Evolutionary conservation across 2,329 filamentous ascomycete species (phyloP).

Genomic region (Trichoderma semiorbis): DNA sequence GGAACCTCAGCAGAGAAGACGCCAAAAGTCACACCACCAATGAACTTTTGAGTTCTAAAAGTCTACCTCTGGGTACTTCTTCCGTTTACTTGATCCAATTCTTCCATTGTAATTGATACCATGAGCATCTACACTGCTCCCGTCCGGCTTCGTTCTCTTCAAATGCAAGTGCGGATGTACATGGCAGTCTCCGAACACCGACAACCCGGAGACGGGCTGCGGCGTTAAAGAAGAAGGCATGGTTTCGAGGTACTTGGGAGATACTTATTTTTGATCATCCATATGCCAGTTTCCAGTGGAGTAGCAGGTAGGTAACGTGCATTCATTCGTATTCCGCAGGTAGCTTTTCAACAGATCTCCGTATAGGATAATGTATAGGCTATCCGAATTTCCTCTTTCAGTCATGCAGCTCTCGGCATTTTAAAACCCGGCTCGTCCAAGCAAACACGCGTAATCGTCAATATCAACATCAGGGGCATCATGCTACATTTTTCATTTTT

Average conservation of each 20-base stretch:
- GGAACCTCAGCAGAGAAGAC: conserved; percentile 1
- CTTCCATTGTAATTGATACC: not conserved
- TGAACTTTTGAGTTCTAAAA: not conserved
- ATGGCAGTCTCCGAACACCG: not conserved
- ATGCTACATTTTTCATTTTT: not conserved
- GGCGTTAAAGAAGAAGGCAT: not conserved
- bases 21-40: conserved; percentile 16
- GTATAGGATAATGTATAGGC: not conserved
- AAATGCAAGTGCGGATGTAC: not conserved
- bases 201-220: not conserved
- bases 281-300: not conserved
- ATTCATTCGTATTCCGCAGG: not conserved
- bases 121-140: not conserved
- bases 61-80: not conserved
- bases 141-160: not conserved
- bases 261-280: not conserved
- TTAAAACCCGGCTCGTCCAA: not conserved
- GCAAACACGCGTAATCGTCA: not conserved
- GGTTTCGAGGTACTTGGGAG: not conserved
- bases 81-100: not conserved
- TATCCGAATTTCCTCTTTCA: not conserved
- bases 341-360: not conserved
- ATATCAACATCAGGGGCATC: not conserved
- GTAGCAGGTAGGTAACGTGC: not conserved
- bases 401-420: not conserved